Base-by-base conservation (phyloP, 345 rosid genomes). In the Ceriops tagal region DNA sequence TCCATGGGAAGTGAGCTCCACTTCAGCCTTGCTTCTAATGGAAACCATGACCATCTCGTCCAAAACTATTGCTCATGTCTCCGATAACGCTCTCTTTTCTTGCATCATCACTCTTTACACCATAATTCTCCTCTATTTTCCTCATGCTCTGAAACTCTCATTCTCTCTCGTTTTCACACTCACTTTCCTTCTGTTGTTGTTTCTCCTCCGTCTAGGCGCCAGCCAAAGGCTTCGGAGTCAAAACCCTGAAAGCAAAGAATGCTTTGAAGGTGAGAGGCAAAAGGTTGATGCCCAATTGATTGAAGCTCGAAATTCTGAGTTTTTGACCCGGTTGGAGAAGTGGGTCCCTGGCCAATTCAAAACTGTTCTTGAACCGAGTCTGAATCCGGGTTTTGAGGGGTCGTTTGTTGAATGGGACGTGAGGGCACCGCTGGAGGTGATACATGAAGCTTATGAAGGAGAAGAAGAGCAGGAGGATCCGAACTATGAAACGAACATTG, bases 341-440 rank as follows among this genome's bases (percentile, higher is more conserved):
- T 56, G 74, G 83, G 78, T 28, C 8, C 46, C 75, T 35, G 70
- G 69, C 71, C 68, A 65, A n/a, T 46, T 19, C 6, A 73, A 56
- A 19, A 6, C 31, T 18, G 65, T 19, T 22, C 22, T 43, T 9
- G 71, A 22, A 3, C 65, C 68, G 26, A 62, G 2, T 22, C 66
- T 31, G 9, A 58, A 78, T 27, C 68, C 63, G 35, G 37, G 26
- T 19, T 81, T 79, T 26, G 80, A 76, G 31, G 35, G 34, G 9
- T 75, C 64, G 10, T 93, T 91, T 62, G 84, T 87, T 35, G 86
- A 80, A 13, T 93, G 97, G 98, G 62, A 93, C 74, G 82, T 91
- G 47, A 82, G 85, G 68, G 96, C 96, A 2, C 97, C 98, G 21
- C 62, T 93, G 62, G 92, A 88, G 24, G 90, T 91, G 52, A 93